These are phyloP conservation scores for Diaporthe destruens DNA, from an alignment of 2,329 filamentous ascomycete species.

Conservation along the genomic window DNA sequence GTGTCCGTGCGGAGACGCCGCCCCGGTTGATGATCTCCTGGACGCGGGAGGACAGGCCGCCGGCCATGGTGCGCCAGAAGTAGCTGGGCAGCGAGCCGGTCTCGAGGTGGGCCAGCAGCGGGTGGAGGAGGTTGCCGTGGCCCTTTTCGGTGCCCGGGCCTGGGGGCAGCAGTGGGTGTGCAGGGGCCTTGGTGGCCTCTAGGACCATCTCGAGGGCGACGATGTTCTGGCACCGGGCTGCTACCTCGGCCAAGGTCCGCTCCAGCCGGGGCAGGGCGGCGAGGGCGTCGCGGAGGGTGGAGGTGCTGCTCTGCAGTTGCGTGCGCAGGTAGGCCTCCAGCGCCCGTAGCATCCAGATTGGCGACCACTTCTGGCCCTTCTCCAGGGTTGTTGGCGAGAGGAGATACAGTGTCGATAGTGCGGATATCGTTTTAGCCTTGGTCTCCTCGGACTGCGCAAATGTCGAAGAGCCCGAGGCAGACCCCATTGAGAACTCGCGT, in stretches of 20 bases:
- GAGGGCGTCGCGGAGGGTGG: conserved; percentile 80
- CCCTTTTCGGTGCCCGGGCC: conserved; percentile 49
- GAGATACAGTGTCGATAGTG: conserved; percentile 82
- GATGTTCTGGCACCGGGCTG: conserved; percentile 88
- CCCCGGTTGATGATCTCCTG: conserved; percentile 87
- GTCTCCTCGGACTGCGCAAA: conserved; percentile 79
- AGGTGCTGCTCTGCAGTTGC: conserved; percentile 81
- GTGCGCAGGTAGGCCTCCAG: conserved; percentile 87
- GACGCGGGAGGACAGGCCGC: conserved; percentile 79
- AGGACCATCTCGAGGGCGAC: conserved; percentile 88
- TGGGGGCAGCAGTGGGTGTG: conserved; percentile 73
- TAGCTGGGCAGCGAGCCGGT: conserved; percentile 89
- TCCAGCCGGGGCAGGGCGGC: conserved; percentile 86
- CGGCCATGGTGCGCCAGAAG: conserved; percentile 92
- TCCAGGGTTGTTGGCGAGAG: conserved; percentile 75
- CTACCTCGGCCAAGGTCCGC: conserved; percentile 83
- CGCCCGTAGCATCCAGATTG: conserved; percentile 79
- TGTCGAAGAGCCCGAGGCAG: conserved; percentile 53
- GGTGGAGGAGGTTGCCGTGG: conserved; percentile 72
- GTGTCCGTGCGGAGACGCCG: conserved; percentile 84
- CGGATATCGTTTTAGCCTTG: conserved; percentile 78
- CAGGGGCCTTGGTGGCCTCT: conserved; percentile 73
- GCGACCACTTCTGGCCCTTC: conserved; percentile 69
- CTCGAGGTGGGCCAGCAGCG: conserved; percentile 82
- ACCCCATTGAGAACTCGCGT: conserved; percentile 83